Conservation (phyloP, 2,329 filamentous ascomycete species). For the Claviceps spartinae region DNA sequence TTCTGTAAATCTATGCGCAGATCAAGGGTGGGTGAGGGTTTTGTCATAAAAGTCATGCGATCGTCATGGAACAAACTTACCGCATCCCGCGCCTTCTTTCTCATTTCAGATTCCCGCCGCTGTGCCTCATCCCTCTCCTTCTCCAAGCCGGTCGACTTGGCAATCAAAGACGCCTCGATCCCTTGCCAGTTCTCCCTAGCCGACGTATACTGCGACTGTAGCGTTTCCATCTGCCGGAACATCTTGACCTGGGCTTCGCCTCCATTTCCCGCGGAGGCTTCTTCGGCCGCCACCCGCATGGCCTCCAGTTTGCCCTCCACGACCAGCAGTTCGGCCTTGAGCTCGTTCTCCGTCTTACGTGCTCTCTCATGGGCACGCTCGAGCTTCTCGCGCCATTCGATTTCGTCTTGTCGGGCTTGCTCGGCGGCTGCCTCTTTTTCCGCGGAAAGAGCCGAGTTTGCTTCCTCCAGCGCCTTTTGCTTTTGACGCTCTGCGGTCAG, state of each 20-base stretch:
- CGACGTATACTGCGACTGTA: conserved; percentile 89
- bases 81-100: conserved; percentile 78
- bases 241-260: conserved; percentile 82
- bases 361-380: conserved; percentile 59
- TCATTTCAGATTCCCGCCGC: conserved; percentile 71
- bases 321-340: conserved; percentile 62
- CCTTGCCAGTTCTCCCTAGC: conserved; percentile 97
- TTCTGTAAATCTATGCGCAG: too few relatives aligned
- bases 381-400: conserved; percentile 58
- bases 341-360: conserved; percentile 56
- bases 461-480: conserved; percentile 41
- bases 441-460: conserved; percentile 51
- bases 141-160: conserved; percentile 65
- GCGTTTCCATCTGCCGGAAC: conserved; percentile 81
- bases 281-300: conserved; percentile 73
- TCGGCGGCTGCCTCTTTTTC: conserved; percentile 68
- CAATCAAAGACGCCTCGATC: conserved; percentile 75
- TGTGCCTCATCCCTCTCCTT: conserved; percentile 81
- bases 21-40: too few relatives aligned
- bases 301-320: conserved; percentile 85
- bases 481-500: conserved; percentile 51
- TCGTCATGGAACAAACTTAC: conserved; percentile 32
- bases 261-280: conserved; percentile 68
- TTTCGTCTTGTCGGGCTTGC: conserved; percentile 53
- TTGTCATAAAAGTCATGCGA: background rate